Conservation (phyloP, 2,329 filamentous ascomycete species). For the Byssothecium circinans region DNA sequence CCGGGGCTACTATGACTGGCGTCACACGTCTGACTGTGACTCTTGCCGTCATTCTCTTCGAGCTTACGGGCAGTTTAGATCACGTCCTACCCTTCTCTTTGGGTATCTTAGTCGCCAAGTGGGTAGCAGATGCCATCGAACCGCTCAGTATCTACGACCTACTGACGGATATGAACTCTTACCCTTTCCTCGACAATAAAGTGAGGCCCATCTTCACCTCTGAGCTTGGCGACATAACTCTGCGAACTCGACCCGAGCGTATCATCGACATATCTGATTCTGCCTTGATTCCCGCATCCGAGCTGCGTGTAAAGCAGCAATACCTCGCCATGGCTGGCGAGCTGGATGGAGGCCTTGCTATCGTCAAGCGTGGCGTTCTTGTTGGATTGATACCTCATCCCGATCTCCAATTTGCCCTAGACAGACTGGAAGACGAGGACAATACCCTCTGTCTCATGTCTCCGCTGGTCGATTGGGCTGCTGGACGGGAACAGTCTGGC, state of each 20-base stretch:
- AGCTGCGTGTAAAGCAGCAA: conserved; percentile 79
- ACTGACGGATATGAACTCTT: conserved; percentile 94
- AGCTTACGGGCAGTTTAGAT: conserved; percentile 90
- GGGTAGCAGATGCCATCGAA: conserved; percentile 94
- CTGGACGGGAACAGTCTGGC: conserved; percentile 54
- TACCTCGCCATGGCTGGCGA: conserved; percentile 82
- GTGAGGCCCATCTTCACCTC: conserved; percentile 88
- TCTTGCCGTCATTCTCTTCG: conserved; percentile 91
- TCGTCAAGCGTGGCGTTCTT: conserved; percentile 75
- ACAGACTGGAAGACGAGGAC: conserved; percentile 76
- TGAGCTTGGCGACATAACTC: conserved; percentile 83
- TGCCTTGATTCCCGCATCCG: conserved; percentile 73
- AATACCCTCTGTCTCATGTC: conserved; percentile 81
- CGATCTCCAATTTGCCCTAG: conserved; percentile 89
- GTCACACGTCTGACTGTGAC: conserved; percentile 93
- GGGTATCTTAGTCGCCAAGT: conserved; percentile 92
- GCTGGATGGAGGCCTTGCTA: conserved; percentile 87
- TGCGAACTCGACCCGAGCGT: conserved; percentile 71
- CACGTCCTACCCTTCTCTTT: conserved; percentile 95
- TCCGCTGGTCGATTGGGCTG: conserved; percentile 54
- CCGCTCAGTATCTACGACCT: conserved; percentile 95
- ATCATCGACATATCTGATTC: conserved; percentile 88
- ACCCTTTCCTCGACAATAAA: conserved; percentile 97
- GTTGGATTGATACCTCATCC: conserved; percentile 92
- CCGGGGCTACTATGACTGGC: conserved; percentile 96